A percentile compares a stretch with the other conserved stretches of the same genome.
Evolutionary conservation across 2,329 filamentous ascomycete species (phyloP).

Genomic region (Fusarium equiseti): DNA sequence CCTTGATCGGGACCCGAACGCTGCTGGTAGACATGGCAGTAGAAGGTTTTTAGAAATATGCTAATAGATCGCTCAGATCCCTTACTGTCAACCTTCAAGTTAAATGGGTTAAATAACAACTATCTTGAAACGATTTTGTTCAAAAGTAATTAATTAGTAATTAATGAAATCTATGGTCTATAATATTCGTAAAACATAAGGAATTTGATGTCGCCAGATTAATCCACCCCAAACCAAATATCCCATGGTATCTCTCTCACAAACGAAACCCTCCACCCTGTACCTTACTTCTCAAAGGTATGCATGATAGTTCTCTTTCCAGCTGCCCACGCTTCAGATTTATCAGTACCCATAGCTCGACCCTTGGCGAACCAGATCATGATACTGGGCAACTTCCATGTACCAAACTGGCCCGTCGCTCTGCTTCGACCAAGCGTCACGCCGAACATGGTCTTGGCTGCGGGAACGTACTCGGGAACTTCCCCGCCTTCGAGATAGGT

Average conservation of each 20-base stretch:
- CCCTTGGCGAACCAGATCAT: conserved; percentile 57
- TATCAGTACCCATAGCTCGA: conserved; percentile 53
- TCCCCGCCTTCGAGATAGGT: conserved; percentile 49
- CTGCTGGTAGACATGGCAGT: background rate
- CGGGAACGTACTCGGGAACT: conserved; percentile 49
- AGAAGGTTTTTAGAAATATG: background rate
- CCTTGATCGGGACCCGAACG: background rate
- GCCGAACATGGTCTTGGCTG: conserved; percentile 50
- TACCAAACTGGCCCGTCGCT: conserved; percentile 55
- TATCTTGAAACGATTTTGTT: background rate
- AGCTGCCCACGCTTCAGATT: conserved; percentile 47
- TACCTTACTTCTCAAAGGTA: conserved; percentile 50
- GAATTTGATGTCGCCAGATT: conserved; percentile 4
- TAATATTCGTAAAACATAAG: background rate
- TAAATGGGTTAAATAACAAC: background rate
- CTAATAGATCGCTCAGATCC: background rate
- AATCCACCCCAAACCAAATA: background rate
- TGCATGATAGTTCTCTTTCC: conserved; percentile 52
- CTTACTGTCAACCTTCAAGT: background rate
- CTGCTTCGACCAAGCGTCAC: conserved; percentile 57
- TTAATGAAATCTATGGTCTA: background rate
- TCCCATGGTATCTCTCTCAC: conserved; percentile 1
- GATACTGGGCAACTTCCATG: conserved; percentile 54
- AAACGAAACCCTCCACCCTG: background rate
- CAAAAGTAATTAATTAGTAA: background rate